Conservation (phyloP, 2,329 filamentous ascomycete genomes). For the Alternaria rosae region DNA sequence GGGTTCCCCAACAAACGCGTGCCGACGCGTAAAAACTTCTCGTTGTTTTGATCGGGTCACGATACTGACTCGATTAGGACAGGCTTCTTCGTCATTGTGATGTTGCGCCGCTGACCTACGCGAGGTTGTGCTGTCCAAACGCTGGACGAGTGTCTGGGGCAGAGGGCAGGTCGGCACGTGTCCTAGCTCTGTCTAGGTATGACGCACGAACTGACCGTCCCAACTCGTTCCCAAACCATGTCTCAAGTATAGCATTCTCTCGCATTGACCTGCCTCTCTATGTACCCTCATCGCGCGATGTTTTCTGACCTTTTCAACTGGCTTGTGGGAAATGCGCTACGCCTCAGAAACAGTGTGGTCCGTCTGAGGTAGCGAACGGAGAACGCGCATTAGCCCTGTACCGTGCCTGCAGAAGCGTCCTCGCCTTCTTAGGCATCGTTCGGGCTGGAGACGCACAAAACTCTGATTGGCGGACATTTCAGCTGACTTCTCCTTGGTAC, state of each 20-base stretch:
- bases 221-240: background rate
- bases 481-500: background rate
- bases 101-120: background rate
- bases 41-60: background rate
- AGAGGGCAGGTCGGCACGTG: background rate
- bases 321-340: background rate
- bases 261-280: background rate
- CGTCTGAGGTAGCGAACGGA: slow-evolving; percentile 7
- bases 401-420: slow-evolving; percentile 3
- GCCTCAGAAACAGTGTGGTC: slow-evolving; percentile 4
- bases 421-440: background rate
- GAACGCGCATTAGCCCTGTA: slow-evolving; percentile 4
- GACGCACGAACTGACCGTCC: background rate
- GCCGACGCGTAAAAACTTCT: slow-evolving; percentile 15
- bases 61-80: background rate
- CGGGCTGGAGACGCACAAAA: background rate
- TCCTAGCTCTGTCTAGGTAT: background rate
- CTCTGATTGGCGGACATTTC: background rate
- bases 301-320: background rate
- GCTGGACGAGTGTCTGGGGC: background rate
- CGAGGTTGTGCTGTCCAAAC: background rate
- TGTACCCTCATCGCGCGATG: background rate
- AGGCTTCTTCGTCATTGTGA: background rate
- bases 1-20: slow-evolving; percentile 26
- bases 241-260: background rate